These are phyloP conservation scores for Leucocoprinus birnbaumii DNA, from an alignment of 768 basidiomycete species.

Conservation along the genomic window DNA sequence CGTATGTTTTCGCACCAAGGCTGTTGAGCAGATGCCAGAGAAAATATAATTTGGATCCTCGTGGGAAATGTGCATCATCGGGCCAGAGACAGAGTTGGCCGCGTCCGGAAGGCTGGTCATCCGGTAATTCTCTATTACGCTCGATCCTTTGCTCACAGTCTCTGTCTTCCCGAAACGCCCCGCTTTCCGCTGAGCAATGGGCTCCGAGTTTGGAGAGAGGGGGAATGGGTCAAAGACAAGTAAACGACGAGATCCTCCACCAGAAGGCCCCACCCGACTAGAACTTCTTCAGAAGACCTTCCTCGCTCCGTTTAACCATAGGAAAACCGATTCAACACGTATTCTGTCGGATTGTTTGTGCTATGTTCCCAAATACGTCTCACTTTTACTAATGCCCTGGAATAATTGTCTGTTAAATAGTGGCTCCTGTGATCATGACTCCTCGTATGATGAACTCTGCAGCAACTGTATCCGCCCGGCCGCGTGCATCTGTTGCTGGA, in stretches of 20 bases:
- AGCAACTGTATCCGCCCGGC: constrained; percentile 60
- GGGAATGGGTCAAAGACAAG: constrained; percentile 16
- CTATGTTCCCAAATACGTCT: constrained; percentile 10
- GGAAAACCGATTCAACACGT: constrained; percentile 65
- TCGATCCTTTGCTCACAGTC: neutral
- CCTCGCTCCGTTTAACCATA: constrained; percentile 67
- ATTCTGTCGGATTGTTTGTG: constrained; percentile 74
- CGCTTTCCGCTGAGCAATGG: constrained; percentile 25
- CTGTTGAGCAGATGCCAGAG: too few relatives aligned
- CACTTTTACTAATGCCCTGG: constrained; percentile 4
- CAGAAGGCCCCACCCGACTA: constrained; percentile 42
- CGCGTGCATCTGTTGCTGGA: constrained; percentile 29
- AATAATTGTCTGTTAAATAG: constrained; percentile 29
- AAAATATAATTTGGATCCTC: neutral
- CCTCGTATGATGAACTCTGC: constrained; percentile 76
- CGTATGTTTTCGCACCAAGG: too few relatives aligned
- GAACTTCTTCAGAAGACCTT: constrained; percentile 68
- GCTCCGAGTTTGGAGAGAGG: constrained; percentile 29
- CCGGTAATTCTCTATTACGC: neutral
- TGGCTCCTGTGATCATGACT: constrained; percentile 90
- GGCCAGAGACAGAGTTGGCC: constrained; percentile 1
- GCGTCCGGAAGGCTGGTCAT: neutral
- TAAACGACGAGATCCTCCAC: constrained; percentile 18
- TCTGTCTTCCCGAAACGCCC: constrained; percentile 3
- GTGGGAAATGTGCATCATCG: constrained; percentile 11